Evolutionary conservation across 192 early-diverging fungal species (phyloP), one percentile per base, ranked within the genome.

Genomic region (Obelidium mucronatum): DNA sequence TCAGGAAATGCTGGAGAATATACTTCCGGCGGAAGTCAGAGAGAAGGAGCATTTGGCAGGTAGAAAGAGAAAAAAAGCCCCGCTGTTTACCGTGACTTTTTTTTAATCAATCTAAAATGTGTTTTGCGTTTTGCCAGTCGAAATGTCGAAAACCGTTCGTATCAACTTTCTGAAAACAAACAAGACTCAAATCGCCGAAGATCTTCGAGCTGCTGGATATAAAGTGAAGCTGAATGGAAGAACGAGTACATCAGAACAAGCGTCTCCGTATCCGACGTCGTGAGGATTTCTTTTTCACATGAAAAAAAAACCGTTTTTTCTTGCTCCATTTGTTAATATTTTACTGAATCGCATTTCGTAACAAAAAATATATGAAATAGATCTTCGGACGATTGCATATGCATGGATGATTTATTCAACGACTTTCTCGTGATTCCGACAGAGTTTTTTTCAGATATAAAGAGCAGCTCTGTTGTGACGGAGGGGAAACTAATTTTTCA

Each of bases 131-230:
- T 40, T 31, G n/a, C 1, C 60, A 86, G 84, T 80, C 31, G 87
- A 88, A 40, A 89, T 95, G 63, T 93, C 93, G 39, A 89, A 96
- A 60, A 93, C 93, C 78, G 87, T 93, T 31, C 89, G 96, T 1
- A 90, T 97, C 2, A 98, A 97, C 77, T 72, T 84, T 52, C 81
- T 94, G 33, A 90, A 88, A 67, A 87, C 87, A 24, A 90, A 88
- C 0, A 83, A 91, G 35, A 85, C 93, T 3, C 77, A 88, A 24
- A 87, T 92, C 2, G 81, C 92, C 13, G 79, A 89, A 30, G 80
- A 82, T 31, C 88, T 96, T 40, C 40, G 40, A 51, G 28, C 60
- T 33, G 54, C 69, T 22, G 83, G 83, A 13, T 84, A 52, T 54
- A 40, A 48, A 40, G 76, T 74, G 5, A 76, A 58, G 30, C 62